phyloP scores from a whole-genome alignment of 129 eudicot genomes.

The Arctium minus region DNA sequence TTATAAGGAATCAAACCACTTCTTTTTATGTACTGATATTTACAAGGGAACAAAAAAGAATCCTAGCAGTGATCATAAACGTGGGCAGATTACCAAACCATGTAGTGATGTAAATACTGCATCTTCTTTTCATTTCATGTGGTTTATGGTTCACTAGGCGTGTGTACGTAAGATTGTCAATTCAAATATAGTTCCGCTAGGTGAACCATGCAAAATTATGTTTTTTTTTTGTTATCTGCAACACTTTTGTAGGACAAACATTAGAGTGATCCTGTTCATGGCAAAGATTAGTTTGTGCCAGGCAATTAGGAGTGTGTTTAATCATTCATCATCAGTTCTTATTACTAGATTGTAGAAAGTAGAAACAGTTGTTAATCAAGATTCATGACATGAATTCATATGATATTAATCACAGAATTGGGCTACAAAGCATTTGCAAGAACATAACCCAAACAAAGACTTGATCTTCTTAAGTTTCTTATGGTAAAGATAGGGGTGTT shows the following conservation, averaged over 20 bases:
- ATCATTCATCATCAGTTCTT: no score
- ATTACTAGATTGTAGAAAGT: not conserved
- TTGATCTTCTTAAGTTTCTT: not conserved
- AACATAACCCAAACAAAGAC: not conserved
- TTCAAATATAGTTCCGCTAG: no score
- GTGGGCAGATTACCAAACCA: not conserved
- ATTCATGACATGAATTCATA: not conserved
- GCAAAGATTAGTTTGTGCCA: no score
- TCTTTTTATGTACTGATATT: not conserved
- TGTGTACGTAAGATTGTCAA: no score
- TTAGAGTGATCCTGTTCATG: not conserved
- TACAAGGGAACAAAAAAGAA: not conserved
- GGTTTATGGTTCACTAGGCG: not conserved
- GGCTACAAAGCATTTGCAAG: not conserved
- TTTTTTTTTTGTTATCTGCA: no score
- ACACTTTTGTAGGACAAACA: not conserved
- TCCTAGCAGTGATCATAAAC: not conserved
- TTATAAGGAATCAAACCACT: not conserved
- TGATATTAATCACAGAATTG: not conserved
- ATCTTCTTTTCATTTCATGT: not conserved
- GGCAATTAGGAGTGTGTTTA: no score
- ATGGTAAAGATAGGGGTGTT: not conserved
- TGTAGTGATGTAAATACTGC: not conserved
- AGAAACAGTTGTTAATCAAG: not conserved
- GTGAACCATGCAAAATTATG: no score